Base-by-base conservation (phyloP, 2,329 filamentous ascomycete genomes). In the Helicocarpus griseus region DNA sequence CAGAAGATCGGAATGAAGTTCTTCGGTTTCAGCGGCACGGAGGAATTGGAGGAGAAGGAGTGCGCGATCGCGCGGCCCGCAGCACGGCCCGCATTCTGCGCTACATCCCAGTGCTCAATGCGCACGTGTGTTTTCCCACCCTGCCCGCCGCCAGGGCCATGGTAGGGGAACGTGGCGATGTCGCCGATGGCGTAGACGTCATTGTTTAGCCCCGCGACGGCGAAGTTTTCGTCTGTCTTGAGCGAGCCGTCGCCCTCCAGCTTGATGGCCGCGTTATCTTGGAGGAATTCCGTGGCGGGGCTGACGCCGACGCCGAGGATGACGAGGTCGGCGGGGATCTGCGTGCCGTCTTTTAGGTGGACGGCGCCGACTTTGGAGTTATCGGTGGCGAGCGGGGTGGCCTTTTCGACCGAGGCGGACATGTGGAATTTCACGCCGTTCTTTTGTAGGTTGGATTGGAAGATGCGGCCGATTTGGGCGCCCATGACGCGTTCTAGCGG, bases 21-120 rank as follows among this genome's bases (percentile, higher is more conserved):
- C 60, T 86, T 82, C 0, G 82, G 75, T 56, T 77, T 76, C 43
- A 77, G 67, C 6, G 77, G 59, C 1, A 57, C 50, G 5, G 58
- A 55, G 17, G 21, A 31, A 11, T 14, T 35, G 13, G 17, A 36
- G 14, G 54, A 58, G 22, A 57, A 55, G 0, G 85, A 79, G 61
- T 85, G 76, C 58, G 82, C 78, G 63, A 98, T 95, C 60, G 87
- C 81, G 49, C 77, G 76, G 1, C 89, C 93, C 1, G 86, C 91
- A 22, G 79, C 78, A 40, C 91, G 86, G 2, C 93, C 93, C 1
- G 87, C 77, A 63, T 97, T 96, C 65, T 97, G 93, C 4, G 93
- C 93, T 2, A 98, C 93, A 69, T 96, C 91, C 93, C 93, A 98
- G 68, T 98, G 93, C 75, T 98, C 93, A 64, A 97, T 96, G 56